phyloP scores from a whole-genome alignment of 2,329 filamentous ascomycete genomes.

The Diaporthe nobilis region DNA sequence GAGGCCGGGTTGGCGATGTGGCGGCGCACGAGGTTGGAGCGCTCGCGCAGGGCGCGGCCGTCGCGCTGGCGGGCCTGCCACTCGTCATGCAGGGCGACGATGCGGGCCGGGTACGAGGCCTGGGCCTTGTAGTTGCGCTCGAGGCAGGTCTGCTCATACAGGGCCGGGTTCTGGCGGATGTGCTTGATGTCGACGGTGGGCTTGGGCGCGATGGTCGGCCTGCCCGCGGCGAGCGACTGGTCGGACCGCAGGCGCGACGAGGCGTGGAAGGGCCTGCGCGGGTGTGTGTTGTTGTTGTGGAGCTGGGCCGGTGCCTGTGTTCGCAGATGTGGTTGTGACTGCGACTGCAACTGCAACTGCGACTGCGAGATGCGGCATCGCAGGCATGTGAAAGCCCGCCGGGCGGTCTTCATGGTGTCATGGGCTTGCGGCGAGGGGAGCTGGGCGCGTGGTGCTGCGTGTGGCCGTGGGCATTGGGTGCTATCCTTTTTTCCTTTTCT shows the following conservation, averaged over 20 bases:
- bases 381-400: conserved; percentile 41
- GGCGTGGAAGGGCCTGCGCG: conserved; percentile 35
- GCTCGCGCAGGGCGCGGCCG: conserved; percentile 73
- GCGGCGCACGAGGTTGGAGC: conserved; percentile 75
- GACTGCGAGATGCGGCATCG: conserved; percentile 35
- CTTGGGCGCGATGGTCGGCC: conserved; percentile 82
- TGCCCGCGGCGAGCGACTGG: conserved; percentile 45
- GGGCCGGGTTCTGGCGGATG: conserved; percentile 86
- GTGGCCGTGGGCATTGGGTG: background rate
- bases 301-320: background rate
- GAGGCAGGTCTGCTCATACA: conserved; percentile 86
- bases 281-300: background rate
- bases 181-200: conserved; percentile 87
- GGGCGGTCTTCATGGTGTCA: conserved; percentile 40
- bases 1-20: conserved; percentile 68
- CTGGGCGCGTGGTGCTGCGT: background rate
- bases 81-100: conserved; percentile 68
- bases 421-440: background rate
- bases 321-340: background rate
- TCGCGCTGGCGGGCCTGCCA: conserved; percentile 74
- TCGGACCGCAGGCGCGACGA: conserved; percentile 38
- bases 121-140: conserved; percentile 84
- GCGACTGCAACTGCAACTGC: no score
- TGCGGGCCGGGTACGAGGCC: conserved; percentile 67
- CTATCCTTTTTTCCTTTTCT: background rate